Conservation (phyloP, 805 yeast species). For the Wickerhamomyces bovis region DNA sequence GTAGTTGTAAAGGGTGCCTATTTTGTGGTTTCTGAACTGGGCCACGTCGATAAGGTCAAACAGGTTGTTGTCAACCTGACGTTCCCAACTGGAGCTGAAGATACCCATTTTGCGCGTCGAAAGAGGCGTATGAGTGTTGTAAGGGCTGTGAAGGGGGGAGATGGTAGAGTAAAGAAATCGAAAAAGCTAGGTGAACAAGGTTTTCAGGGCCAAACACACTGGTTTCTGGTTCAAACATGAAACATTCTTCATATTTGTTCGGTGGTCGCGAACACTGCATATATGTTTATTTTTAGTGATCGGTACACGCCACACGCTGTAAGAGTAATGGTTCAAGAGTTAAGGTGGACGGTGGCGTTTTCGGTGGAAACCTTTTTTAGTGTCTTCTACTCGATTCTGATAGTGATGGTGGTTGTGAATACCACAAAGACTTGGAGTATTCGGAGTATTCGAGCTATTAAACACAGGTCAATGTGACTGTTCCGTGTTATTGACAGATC, state of each 20-base stretch:
- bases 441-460: no score
- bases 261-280: not conserved
- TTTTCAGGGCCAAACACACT: not conserved
- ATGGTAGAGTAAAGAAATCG: not conserved
- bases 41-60: slow-evolving; percentile 44
- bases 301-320: not conserved
- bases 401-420: no score
- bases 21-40: slow-evolving; percentile 38
- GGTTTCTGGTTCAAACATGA: not conserved
- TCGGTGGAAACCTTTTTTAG: no score
- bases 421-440: no score
- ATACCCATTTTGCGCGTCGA: slow-evolving; percentile 16
- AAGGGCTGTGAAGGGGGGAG: not conserved
- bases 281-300: not conserved
- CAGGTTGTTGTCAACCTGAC: slow-evolving; percentile 31
- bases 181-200: not conserved
- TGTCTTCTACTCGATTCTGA: no score
- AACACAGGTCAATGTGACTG: no score
- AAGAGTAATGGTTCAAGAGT: no score
- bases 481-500: no score
- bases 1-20: slow-evolving; percentile 40
- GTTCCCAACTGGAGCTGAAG: slow-evolving; percentile 28
- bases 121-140: not conserved
- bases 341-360: no score
- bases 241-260: not conserved